phyloP scores from a whole-genome alignment of 2,329 filamentous ascomycete genomes.

The Blastomyces silverae region DNA sequence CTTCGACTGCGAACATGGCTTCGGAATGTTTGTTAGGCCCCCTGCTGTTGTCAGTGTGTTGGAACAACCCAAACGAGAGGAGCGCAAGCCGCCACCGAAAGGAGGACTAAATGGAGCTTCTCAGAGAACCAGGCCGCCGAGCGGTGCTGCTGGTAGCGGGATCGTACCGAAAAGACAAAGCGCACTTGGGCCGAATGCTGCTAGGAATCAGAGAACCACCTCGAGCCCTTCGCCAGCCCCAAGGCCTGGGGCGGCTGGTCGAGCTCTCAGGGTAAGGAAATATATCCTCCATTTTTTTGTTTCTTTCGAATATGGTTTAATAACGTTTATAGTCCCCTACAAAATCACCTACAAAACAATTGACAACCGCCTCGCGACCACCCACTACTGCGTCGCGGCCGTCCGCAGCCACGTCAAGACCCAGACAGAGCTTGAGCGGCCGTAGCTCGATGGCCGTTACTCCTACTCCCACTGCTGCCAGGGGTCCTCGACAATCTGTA shows the following conservation, averaged over 20 bases:
- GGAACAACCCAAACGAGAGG: slow-evolving; percentile 30
- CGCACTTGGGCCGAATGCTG: slow-evolving; percentile 46
- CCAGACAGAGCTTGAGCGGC: slow-evolving; percentile 50
- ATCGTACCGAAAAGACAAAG: slow-evolving; percentile 40
- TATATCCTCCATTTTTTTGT: background rate
- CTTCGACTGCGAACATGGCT: slow-evolving; percentile 64
- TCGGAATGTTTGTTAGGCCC: slow-evolving; percentile 83
- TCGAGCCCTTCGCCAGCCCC: slow-evolving; percentile 65
- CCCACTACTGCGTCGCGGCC: slow-evolving; percentile 47
- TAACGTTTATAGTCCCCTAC: slow-evolving; percentile 57
- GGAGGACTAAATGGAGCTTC: slow-evolving; percentile 26
- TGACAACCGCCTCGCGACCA: slow-evolving; percentile 45
- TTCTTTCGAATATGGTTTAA: background rate
- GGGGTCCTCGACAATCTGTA: slow-evolving; percentile 37
- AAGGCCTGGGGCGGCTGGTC: slow-evolving; percentile 41
- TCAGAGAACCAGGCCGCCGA: slow-evolving; percentile 38
- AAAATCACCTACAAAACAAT: slow-evolving; percentile 72
- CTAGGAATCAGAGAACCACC: slow-evolving; percentile 61
- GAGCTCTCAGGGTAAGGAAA: slow-evolving; percentile 36
- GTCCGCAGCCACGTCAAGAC: slow-evolving; percentile 42
- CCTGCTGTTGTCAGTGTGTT: slow-evolving; percentile 55
- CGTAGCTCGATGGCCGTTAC: slow-evolving; percentile 65
- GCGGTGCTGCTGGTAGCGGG: slow-evolving; percentile 31
- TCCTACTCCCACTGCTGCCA: slow-evolving; percentile 29
- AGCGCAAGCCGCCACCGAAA: slow-evolving; percentile 23